Evolutionary conservation across 1,139 yeast species (phyloP).

Genomic region (Debaryomycetaceae sp.): DNA sequence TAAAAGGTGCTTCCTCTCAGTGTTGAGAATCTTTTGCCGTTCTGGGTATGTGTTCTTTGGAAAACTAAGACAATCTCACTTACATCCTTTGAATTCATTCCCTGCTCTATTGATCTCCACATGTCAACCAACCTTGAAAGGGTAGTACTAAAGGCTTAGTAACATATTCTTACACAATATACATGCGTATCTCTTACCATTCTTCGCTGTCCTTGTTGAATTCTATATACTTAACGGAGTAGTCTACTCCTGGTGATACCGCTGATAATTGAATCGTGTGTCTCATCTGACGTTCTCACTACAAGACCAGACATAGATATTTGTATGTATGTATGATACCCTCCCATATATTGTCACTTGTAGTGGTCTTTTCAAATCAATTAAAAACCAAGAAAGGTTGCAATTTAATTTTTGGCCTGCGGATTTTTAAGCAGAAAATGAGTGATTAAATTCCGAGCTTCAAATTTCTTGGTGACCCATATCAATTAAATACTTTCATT

Average conservation of each 20-base stretch:
- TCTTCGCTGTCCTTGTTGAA: not conserved
- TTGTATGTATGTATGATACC: no score
- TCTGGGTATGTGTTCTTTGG: not conserved
- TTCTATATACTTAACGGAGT: not conserved
- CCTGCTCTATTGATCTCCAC: constrained; percentile 6
- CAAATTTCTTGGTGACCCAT: no score
- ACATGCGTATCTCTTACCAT: constrained; percentile 3
- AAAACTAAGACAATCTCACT: constrained; percentile 4
- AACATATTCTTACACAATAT: not conserved
- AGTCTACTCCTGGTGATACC: not conserved
- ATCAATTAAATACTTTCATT: no score
- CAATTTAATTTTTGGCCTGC: not conserved
- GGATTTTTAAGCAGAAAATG: not conserved
- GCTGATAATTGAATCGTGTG: constrained; percentile 2
- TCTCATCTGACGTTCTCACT: no score
- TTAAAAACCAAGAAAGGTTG: not conserved
- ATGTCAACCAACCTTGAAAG: constrained; percentile 1
- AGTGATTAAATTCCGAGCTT: not conserved
- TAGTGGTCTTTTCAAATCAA: not conserved
- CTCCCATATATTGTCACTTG: no score
- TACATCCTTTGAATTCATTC: constrained; percentile 1
- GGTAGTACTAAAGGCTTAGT: constrained; percentile 4
- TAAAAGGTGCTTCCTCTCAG: not conserved
- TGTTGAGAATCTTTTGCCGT: not conserved
- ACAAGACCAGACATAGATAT: no score